Evolutionary conservation across 1,284 basidiomycete genomes (phyloP), one percentile per base, ranked within the genome.

Genomic region (Apiotrichum montevideense): DNA sequence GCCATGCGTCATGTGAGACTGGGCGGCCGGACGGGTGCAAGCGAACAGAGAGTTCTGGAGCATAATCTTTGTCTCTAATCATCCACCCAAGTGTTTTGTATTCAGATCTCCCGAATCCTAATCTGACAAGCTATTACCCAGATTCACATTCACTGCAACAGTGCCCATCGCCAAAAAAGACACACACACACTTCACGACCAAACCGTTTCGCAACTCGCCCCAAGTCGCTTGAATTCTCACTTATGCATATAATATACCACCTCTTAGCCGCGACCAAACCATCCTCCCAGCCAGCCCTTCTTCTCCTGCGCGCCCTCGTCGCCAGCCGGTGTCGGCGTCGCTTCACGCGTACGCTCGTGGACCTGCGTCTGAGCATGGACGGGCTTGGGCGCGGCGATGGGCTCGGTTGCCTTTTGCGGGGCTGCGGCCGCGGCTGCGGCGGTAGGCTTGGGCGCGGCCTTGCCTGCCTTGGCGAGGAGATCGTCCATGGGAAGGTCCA

Each of bases 401-500:
- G 52, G 54, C 6, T 34, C 13, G 29, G 29, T 3, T 3, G 29
- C 29, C 29, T 29, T 29, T 29, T 29, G 29, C 39, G 47, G 11
- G 39, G 48, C 55, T 3, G 60, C 56, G 14, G 56, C 61, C 7
- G 62, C 61, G 35, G 58, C 47, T 3, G 43, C 46, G 2, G 73
- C 62, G n/a, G 62, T 68, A 13, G 49, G 41, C 8, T 51, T 15
- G 33, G 58, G 51, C 21, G 62, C 46, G 10, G 58, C 52, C 75
- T 84, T 85, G 1, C 90, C 90, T 4, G 86, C 87, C 6, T 85
- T 79, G 56, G 81, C 82, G 66, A 84, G 78, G 54, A 95, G 76
- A 50, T 83, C 79, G 46, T 90, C 87, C 83, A 93, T 86, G 67
- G 89, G 87, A 56, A 91, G 72, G 65, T 87, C 84, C 54, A 91